These are phyloP conservation scores for Sordariomycetes sp. DNA, from an alignment of 2,329 filamentous ascomycete genomes.

Conservation along the genomic window DNA sequence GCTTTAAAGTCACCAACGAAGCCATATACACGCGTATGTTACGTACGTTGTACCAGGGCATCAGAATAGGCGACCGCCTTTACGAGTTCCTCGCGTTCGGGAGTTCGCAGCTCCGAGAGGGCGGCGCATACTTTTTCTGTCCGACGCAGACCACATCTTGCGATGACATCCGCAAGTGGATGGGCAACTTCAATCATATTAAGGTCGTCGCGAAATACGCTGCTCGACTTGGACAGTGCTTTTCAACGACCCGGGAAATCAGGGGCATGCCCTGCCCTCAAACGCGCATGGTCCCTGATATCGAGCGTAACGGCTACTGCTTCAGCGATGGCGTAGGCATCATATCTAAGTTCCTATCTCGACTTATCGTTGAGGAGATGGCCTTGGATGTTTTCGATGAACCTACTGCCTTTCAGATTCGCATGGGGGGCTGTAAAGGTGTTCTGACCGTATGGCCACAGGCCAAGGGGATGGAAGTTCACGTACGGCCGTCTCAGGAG, in stretches of 20 bases:
- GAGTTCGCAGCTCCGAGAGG: conserved; percentile 88
- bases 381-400: conserved; percentile 44
- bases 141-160: conserved; percentile 58
- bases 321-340: conserved; percentile 94
- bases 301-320: conserved; percentile 56
- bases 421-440: conserved; percentile 87
- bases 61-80: conserved; percentile 69
- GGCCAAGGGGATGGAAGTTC: conserved; percentile 57
- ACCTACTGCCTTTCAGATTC: conserved; percentile 85
- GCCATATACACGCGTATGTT: conserved; percentile 68
- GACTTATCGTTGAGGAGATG: conserved; percentile 64
- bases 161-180: conserved; percentile 70
- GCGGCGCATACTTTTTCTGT: conserved; percentile 89
- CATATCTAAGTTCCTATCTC: conserved; percentile 71
- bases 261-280: conserved; percentile 50
- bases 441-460: conserved; percentile 70
- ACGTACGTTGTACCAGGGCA: conserved; percentile 65
- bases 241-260: conserved; percentile 81
- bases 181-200: conserved; percentile 80
- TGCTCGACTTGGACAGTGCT: conserved; percentile 85
- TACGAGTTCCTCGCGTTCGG: conserved; percentile 92
- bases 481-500: conserved; percentile 74
- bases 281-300: conserved; percentile 56
- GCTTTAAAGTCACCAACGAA: conserved; percentile 47
- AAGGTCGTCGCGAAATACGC: conserved; percentile 80